These are phyloP conservation scores for Emmonsiellopsis sp. DNA, from an alignment of 2,329 filamentous ascomycete genomes.

Conservation along the genomic window DNA sequence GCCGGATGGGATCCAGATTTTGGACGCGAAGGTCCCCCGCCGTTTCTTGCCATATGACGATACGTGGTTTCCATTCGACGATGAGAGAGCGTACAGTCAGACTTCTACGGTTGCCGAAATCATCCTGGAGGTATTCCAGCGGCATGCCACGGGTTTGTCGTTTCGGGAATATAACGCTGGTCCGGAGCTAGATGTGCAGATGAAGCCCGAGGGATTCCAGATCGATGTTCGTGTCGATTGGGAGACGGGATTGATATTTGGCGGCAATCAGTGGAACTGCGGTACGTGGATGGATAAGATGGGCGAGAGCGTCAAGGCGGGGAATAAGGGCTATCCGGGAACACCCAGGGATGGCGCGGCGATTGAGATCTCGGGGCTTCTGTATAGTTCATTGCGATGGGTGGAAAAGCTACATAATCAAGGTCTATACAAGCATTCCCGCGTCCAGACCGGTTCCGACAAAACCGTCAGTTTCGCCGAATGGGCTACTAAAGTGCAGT, in stretches of 20 bases:
- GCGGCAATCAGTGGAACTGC: constrained; percentile 89
- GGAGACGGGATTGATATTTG: constrained; percentile 82
- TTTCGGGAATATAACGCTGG: constrained; percentile 95
- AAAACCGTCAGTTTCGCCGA: constrained; percentile 59
- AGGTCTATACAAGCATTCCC: constrained; percentile 63
- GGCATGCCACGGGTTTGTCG: constrained; percentile 81
- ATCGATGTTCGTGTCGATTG: constrained; percentile 88
- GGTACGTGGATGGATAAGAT: constrained; percentile 99
- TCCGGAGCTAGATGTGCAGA: constrained; percentile 78
- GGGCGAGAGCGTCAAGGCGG: constrained; percentile 89
- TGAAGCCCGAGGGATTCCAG: constrained; percentile 86
- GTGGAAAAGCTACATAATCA: constrained; percentile 56
- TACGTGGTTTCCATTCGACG: constrained; percentile 78
- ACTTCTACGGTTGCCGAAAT: constrained; percentile 79
- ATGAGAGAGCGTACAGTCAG: constrained; percentile 74
- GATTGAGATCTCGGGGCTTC: constrained; percentile 85
- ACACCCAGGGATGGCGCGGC: constrained; percentile 96
- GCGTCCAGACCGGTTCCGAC: constrained; percentile 59
- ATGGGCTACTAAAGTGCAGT: constrained; percentile 73
- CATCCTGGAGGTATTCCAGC: constrained; percentile 85
- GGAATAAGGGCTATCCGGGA: constrained; percentile 85
- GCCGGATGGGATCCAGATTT: constrained; percentile 63
- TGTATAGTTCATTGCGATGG: constrained; percentile 86
- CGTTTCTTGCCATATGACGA: constrained; percentile 94
- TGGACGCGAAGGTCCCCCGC: constrained; percentile 69